Evolutionary conservation across 257 asterid genomes (phyloP), one percentile per base, ranked within the genome.

Genomic region (Phtheirospermum japonicum): DNA sequence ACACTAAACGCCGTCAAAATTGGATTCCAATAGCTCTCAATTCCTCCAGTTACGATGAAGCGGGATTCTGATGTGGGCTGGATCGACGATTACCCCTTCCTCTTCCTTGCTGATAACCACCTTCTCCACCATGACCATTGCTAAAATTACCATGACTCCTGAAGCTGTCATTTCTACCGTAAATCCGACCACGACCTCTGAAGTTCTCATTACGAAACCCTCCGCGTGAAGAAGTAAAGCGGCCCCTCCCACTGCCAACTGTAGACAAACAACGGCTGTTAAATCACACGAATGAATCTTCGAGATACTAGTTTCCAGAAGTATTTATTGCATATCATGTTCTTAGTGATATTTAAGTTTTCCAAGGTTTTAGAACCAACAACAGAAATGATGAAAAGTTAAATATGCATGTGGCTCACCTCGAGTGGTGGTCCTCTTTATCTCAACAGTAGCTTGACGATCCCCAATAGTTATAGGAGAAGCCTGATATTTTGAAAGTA

Each of bases 391-490:
- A 45, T 56, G 57, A 33, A 20, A 42, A n/a, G 18, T 49, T 57
- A 14, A n/a, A 65, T 6, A 19, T 46, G 18, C 36, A 7, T 60
- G 12, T 4, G 19, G 70, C 79, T 79, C 59, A 79, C 97, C 88
- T 85, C 94, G 79, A 61, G 90, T 75, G 19, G 86, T 83, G 39
- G 97, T 80, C 73, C 92, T 87, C 81, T 90, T 90, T 67, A 78
- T 83, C 82, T 90, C 95, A 55, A 87, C 85, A 13, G 67, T 75
- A 55, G 82, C 92, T 74, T 71, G 87, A 61, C 80, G 84, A 59
- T 76, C 81, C 7, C 84, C 90, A 26, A 87, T 78, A 60, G 66
- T 71, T n/a, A 83, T 18, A 4, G 95, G 95, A 55, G 97, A 87
- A 59, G 94, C 90, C 95, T 90, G 70, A 57, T 45, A n/a, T 16